Evolutionary conservation across 805 yeast species (phyloP).

Genomic region (Vanderwaltozyma polyspora): DNA sequence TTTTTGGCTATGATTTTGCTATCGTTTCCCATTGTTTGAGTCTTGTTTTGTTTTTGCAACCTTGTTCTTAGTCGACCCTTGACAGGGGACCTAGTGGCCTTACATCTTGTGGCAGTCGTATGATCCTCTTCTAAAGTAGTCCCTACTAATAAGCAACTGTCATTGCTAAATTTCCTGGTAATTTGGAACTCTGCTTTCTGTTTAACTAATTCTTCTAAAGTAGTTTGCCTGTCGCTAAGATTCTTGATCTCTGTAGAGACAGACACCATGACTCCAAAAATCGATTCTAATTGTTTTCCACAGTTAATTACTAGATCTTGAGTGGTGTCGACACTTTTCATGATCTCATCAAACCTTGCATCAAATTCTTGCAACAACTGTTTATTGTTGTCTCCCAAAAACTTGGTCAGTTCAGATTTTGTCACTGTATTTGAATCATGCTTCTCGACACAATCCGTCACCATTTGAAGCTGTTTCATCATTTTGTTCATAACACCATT

Average conservation of each 20-base stretch:
- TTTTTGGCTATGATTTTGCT: slow-evolving; percentile 8
- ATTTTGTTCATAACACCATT: too few relatives aligned
- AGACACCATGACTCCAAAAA: slow-evolving; percentile 10
- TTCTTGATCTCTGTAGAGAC: slow-evolving; percentile 13
- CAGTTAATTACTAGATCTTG: background rate
- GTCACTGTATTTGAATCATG: too few relatives aligned
- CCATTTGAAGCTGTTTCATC: too few relatives aligned
- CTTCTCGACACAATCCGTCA: too few relatives aligned
- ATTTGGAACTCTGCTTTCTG: background rate
- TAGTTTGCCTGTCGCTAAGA: slow-evolving; percentile 8
- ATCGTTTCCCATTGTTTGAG: slow-evolving; percentile 3
- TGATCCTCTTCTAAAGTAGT: slow-evolving; percentile 7
- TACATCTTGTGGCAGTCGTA: background rate
- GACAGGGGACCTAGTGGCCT: background rate
- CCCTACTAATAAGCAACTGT: slow-evolving; percentile 4
- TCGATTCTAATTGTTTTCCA: slow-evolving; percentile 12
- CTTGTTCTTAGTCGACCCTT: background rate
- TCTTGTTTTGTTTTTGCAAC: background rate
- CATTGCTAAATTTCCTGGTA: background rate
- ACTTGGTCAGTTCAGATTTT: background rate
- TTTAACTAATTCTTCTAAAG: slow-evolving; percentile 6
- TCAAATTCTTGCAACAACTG: background rate
- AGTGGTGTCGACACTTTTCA: background rate
- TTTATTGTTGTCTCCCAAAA: background rate
- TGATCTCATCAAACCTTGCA: background rate